Evolutionary conservation across 164 flowering plant genomes (phyloP).

Genomic region (Tetracentron sinense): DNA sequence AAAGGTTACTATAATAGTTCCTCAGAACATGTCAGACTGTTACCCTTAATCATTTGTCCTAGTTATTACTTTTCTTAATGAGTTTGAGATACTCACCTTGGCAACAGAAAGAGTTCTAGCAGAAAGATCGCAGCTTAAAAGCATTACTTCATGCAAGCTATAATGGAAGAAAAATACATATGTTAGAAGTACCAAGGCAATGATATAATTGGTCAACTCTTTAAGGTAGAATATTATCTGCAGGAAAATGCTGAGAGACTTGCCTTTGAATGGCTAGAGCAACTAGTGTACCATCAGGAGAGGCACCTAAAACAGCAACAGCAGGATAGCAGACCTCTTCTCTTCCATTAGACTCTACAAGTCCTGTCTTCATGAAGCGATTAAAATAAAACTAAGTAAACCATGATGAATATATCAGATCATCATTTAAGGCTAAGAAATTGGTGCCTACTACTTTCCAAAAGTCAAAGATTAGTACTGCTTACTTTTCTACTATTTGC

Average conservation of each 20-base stretch:
- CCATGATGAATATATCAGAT: neutral
- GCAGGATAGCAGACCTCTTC: constrained; percentile 41
- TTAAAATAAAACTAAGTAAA: constrained; percentile 6
- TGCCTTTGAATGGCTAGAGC: constrained; percentile 81
- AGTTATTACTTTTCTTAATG: neutral
- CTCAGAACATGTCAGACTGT: neutral
- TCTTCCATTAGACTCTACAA: constrained; percentile 36
- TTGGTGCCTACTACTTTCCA: neutral
- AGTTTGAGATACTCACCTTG: constrained; percentile 47
- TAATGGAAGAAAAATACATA: constrained; percentile 8
- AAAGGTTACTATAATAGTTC: too few species aligned
- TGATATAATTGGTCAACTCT: neutral
- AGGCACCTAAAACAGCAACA: constrained; percentile 65
- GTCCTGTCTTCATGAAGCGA: constrained; percentile 57
- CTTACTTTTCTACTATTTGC: neutral
- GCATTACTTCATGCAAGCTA: constrained; percentile 68
- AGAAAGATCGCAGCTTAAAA: constrained; percentile 56
- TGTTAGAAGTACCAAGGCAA: constrained; percentile 1
- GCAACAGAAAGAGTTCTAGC: constrained; percentile 43
- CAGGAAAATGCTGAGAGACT: constrained; percentile 19
- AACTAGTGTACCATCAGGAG: constrained; percentile 51
- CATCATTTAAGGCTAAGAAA: neutral
- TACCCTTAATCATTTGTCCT: neutral
- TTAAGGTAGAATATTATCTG: neutral
- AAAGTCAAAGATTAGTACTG: neutral